phyloP scores from a whole-genome alignment of 139 green algal species.

The Yamagishiella unicocca region DNA sequence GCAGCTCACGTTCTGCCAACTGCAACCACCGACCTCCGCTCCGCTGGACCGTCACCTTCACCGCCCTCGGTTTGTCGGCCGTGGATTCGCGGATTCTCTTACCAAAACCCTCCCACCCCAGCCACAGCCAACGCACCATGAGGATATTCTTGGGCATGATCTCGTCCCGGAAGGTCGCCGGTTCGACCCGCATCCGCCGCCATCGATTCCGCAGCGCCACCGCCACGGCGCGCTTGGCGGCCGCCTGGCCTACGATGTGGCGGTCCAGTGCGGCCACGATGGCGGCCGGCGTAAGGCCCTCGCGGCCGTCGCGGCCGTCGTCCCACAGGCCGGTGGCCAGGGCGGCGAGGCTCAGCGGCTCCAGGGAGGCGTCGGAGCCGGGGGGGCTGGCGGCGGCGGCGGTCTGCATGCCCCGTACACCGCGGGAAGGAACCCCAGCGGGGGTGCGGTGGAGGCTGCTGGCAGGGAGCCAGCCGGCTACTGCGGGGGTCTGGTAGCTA shows the following conservation, averaged over 20 bases:
- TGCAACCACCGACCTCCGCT: neutral
- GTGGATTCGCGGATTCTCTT: too few relatives aligned
- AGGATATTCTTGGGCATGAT: constrained; percentile 98
- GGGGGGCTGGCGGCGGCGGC: constrained; percentile 15
- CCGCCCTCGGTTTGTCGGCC: too few relatives aligned
- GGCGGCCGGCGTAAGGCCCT: constrained; percentile 51
- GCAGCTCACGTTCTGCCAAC: neutral
- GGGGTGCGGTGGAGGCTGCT: neutral
- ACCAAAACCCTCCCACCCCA: neutral
- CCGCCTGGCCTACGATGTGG: constrained; percentile 89
- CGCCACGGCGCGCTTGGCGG: constrained; percentile 94
- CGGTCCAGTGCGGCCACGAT: constrained; percentile 78
- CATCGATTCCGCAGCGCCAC: constrained; percentile 95
- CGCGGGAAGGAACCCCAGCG: neutral
- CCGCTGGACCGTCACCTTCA: too few relatives aligned
- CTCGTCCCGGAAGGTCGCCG: constrained; percentile 74
- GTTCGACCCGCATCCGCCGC: constrained; percentile 84
- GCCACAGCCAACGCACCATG: constrained; percentile 64
- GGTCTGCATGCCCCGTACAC: neutral
- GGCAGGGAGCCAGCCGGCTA: neutral
- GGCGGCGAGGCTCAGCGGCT: neutral
- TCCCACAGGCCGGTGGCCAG: constrained; percentile 30
- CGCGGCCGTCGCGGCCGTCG: constrained; percentile 17
- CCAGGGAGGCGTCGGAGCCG: neutral
- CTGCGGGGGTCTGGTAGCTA: neutral